Percentiles rank a stretch among this genome's conserved stretches.
phyloP scores from a whole-genome alignment of 768 basidiomycete species.

The Termitomyces bulborhizus region DNA sequence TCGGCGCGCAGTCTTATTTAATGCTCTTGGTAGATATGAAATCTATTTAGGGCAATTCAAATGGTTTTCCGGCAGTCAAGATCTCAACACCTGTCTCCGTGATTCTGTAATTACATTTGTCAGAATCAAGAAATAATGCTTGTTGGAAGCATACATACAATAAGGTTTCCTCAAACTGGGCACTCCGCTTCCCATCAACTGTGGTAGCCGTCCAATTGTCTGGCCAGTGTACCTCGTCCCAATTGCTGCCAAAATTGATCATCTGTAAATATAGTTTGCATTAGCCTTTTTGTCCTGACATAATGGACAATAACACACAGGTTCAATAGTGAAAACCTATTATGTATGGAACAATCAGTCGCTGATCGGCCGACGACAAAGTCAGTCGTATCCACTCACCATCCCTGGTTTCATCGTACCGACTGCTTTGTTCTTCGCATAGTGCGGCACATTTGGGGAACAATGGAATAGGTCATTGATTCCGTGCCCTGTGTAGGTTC shows the following conservation, averaged over 20 bases:
- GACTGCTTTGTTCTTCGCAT: constrained; percentile 89
- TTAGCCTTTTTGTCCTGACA: neutral
- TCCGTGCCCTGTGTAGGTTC: constrained; percentile 90
- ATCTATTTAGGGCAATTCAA: neutral
- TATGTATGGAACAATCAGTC: neutral
- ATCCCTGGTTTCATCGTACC: constrained; percentile 93
- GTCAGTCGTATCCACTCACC: constrained; percentile 40
- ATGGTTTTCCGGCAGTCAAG: constrained; percentile 48
- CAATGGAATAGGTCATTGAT: constrained; percentile 83
- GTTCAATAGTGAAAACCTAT: constrained; percentile 73
- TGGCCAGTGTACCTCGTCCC: constrained; percentile 81
- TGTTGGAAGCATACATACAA: constrained; percentile 51
- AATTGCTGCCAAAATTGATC: constrained; percentile 82
- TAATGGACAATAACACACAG: constrained; percentile 35
- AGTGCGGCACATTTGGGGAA: constrained; percentile 88
- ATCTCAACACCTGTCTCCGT: constrained; percentile 90
- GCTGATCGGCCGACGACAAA: neutral
- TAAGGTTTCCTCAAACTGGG: constrained; percentile 97
- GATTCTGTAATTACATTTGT: constrained; percentile 44
- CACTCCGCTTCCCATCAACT: constrained; percentile 81
- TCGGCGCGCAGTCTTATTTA: neutral
- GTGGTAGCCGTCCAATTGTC: constrained; percentile 98
- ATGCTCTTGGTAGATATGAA: neutral
- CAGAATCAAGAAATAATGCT: neutral
- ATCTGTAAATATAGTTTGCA: constrained; percentile 44